A percentile compares a stretch with the other conserved stretches of the same genome.
Conservation (phyloP, 306 rosid species). For the Sicyos baderoa region DNA sequence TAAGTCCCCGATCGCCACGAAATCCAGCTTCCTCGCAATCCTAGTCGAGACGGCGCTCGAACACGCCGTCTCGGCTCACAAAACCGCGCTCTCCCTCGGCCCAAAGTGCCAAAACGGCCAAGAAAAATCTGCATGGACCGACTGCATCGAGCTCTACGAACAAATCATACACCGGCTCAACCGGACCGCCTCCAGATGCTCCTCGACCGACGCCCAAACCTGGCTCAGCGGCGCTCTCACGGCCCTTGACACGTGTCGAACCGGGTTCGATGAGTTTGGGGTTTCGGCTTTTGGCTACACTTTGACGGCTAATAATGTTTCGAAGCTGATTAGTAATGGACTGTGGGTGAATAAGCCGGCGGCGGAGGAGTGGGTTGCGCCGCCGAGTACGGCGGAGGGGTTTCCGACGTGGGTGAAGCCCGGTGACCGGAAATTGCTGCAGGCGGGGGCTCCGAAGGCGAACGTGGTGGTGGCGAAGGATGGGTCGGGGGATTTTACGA, state of each 20-base stretch:
- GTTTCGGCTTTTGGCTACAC: conserved; percentile 33
- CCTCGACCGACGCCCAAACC: conserved; percentile 17
- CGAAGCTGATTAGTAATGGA: conserved; percentile 48
- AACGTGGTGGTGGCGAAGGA: conserved; percentile 64
- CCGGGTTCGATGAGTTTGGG: conserved; percentile 51
- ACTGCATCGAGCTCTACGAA: conserved; percentile 55
- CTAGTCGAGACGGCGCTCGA: conserved; percentile 43
- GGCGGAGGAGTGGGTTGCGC: not conserved
- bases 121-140: conserved; percentile 62
- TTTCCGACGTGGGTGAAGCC: conserved; percentile 69
- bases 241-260: conserved; percentile 47
- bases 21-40: conserved; percentile 48
- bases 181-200: conserved; percentile 25
- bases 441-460: conserved; percentile 41
- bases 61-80: conserved; percentile 34
- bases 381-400: conserved; percentile 29
- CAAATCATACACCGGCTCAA: conserved; percentile 39
- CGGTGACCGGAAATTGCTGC: conserved; percentile 58
- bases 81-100: conserved; percentile 28
- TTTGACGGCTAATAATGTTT: conserved; percentile 46
- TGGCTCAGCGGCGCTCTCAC: conserved; percentile 21
- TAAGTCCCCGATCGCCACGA: conserved; percentile 34
- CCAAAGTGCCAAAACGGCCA: conserved; percentile 32
- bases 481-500: conserved; percentile 57
- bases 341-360: conserved; percentile 41